phyloP scores from a whole-genome alignment of 1,284 basidiomycete species.

The Mycena citricolor region DNA sequence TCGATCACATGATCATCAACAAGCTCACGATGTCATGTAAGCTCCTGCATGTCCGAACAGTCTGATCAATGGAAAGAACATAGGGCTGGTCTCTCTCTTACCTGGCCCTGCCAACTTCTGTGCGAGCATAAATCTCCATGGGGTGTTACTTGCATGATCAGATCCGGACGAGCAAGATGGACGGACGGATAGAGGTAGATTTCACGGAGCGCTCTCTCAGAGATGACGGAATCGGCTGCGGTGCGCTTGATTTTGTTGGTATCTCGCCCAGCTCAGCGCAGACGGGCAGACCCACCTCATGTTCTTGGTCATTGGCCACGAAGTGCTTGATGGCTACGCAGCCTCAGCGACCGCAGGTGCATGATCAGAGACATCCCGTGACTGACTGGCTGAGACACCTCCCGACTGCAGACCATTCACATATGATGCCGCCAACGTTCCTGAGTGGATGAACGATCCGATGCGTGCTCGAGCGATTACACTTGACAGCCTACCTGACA shows the following conservation, averaged over 20 bases:
- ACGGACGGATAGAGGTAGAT: conserved; percentile 69
- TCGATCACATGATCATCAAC: neutral
- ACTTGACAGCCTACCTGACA: conserved; percentile 46
- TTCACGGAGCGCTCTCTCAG: conserved; percentile 64
- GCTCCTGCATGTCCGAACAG: no score
- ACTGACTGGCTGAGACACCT: conserved; percentile 56
- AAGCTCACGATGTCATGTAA: conserved; percentile 22
- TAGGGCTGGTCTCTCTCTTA: conserved; percentile 62
- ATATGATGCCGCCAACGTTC: conserved; percentile 61
- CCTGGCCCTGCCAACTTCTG: conserved; percentile 60
- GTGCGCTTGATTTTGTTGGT: conserved; percentile 43
- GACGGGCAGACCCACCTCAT: conserved; percentile 31
- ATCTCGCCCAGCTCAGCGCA: no score
- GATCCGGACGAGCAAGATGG: conserved; percentile 8
- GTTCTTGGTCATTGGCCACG: conserved; percentile 66
- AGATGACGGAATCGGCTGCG: conserved; percentile 60
- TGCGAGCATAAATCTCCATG: conserved; percentile 61
- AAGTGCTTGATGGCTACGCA: conserved; percentile 47
- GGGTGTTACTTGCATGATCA: no score
- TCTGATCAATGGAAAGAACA: conserved; percentile 10
- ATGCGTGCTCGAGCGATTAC: neutral
- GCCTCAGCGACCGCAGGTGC: neutral
- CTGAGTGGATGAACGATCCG: conserved; percentile 31
- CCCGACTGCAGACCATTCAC: conserved; percentile 65
- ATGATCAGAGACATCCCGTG: conserved; percentile 4